phyloP scores from a whole-genome alignment of 2,329 filamentous ascomycete genomes.

The Didymella lethalis region DNA sequence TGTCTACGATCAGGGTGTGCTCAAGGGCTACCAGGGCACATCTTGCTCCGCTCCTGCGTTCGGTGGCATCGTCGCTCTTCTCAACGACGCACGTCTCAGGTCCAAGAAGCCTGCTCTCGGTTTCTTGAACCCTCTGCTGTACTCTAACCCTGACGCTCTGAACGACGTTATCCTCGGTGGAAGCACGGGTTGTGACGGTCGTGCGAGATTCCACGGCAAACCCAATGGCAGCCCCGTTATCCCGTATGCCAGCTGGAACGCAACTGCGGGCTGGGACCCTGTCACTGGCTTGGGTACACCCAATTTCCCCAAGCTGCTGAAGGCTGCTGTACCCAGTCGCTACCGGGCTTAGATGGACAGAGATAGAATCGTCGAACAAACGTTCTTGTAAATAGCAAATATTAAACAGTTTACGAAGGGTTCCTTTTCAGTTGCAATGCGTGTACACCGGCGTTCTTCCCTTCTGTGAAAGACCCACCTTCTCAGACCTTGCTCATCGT shows the following conservation, averaged over 20 bases:
- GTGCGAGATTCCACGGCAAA: constrained; percentile 33
- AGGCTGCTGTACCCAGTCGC: constrained; percentile 36
- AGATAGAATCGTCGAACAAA: background rate
- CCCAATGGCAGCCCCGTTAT: constrained; percentile 44
- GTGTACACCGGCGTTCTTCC: too few relatives aligned
- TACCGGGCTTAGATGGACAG: constrained; percentile 28
- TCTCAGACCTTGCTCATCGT: too few relatives aligned
- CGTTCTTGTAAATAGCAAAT: background rate
- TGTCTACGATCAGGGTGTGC: constrained; percentile 52
- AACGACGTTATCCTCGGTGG: constrained; percentile 55
- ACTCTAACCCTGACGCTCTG: constrained; percentile 56
- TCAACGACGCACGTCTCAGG: constrained; percentile 67
- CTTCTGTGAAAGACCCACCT: too few relatives aligned
- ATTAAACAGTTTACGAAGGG: background rate
- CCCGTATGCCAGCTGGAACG: constrained; percentile 43
- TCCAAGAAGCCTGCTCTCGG: constrained; percentile 61
- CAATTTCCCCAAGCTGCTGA: constrained; percentile 41
- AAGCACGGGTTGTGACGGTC: constrained; percentile 49
- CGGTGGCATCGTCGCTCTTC: constrained; percentile 64
- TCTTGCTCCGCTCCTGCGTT: constrained; percentile 66
- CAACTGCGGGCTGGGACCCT: constrained; percentile 47
- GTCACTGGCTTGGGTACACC: constrained; percentile 45
- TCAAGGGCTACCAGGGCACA: constrained; percentile 52
- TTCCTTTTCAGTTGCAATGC: too few relatives aligned
- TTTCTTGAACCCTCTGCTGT: constrained; percentile 68